Evolutionary conservation across 257 asterid genomes (phyloP).

Genomic region (Fraxinus anomala): DNA sequence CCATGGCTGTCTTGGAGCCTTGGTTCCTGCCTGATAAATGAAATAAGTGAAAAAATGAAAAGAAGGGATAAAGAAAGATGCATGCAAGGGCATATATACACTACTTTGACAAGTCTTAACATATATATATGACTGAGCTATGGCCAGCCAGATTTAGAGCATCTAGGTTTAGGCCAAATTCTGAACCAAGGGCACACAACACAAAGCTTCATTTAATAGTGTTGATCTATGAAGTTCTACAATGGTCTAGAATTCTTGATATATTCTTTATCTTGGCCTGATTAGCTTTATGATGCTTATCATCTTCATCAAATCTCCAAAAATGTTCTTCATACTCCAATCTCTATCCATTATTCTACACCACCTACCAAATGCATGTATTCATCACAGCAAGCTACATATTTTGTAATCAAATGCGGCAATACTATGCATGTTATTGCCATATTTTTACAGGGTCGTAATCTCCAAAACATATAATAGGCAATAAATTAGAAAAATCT

Average conservation of each 20-base stretch:
- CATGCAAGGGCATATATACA: slow-evolving; percentile 11
- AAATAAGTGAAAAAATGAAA: slow-evolving; percentile 16
- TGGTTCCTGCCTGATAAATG: slow-evolving; percentile 59
- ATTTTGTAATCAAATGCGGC: not conserved
- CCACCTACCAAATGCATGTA: not conserved
- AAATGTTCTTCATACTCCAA: not conserved
- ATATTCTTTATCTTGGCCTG: not conserved
- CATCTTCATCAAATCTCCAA: not conserved
- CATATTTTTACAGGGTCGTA: not conserved
- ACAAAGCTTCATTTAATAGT: not conserved
- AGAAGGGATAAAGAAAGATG: slow-evolving; percentile 2
- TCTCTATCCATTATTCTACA: not conserved
- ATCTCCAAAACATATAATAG: not conserved
- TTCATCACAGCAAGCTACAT: not conserved
- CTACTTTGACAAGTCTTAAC: not conserved
- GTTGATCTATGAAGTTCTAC: not conserved
- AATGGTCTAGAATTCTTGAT: slow-evolving; percentile 2
- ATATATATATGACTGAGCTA: slow-evolving; percentile 19
- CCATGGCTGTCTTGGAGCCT: slow-evolving; percentile 97
- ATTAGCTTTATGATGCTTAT: not conserved
- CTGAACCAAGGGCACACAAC: not conserved
- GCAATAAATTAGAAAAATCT: not conserved
- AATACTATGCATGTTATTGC: not conserved
- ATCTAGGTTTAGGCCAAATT: not conserved
- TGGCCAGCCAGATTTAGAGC: slow-evolving; percentile 5